These are phyloP conservation scores for Aspergillus flavus DNA, from an alignment of 2,329 filamentous ascomycete species.

Conservation along the genomic window DNA sequence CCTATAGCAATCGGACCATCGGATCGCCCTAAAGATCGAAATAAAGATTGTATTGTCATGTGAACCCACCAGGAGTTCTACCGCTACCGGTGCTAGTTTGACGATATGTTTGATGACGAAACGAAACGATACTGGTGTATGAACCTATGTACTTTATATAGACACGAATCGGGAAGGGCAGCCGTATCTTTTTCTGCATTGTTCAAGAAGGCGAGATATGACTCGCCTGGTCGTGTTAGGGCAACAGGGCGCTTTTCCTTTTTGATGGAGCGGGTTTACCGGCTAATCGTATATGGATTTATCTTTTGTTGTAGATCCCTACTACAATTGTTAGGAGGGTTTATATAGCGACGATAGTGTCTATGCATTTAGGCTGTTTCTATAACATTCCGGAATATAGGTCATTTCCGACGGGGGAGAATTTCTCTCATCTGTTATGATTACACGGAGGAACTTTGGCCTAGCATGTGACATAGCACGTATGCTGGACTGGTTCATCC, in stretches of 20 bases:
- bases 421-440: neutral
- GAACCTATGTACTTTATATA: constrained; percentile 14
- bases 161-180: neutral
- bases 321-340: neutral
- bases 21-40: constrained; percentile 34
- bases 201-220: neutral
- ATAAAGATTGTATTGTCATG: constrained; percentile 49
- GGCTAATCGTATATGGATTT: neutral
- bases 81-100: neutral
- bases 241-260: neutral
- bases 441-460: too few species aligned
- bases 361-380: neutral
- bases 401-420: neutral
- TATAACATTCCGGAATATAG: neutral
- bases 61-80: constrained; percentile 20
- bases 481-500: neutral
- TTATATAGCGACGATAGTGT: too few species aligned
- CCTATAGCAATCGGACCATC: constrained; percentile 15
- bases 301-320: neutral
- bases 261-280: neutral
- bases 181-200: neutral
- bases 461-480: neutral
- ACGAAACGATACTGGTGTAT: constrained; percentile 6
- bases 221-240: neutral
- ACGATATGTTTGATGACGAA: constrained; percentile 3